phyloP scores from a whole-genome alignment of 352 stramenopile genomes.

The Pythium brassicae region DNA sequence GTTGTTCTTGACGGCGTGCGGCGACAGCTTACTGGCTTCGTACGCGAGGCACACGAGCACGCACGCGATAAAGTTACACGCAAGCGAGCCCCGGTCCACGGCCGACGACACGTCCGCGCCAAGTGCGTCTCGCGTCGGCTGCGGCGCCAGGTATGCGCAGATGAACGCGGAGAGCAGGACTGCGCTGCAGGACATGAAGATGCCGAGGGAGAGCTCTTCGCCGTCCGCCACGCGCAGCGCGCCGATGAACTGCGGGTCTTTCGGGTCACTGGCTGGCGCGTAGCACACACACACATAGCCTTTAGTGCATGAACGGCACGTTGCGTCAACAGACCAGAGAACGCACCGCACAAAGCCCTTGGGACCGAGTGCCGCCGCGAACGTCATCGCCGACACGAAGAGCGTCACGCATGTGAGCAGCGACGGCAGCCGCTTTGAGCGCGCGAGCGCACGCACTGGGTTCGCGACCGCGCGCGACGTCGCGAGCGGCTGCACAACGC shows the following conservation, averaged over 20 bases:
- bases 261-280: slow-evolving; percentile 45
- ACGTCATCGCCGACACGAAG: slow-evolving; percentile 36
- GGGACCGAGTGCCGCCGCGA: slow-evolving; percentile 42
- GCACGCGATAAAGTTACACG: slow-evolving; percentile 51
- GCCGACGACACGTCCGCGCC: slow-evolving; percentile 5
- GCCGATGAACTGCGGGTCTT: slow-evolving; percentile 74
- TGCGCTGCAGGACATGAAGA: slow-evolving; percentile 69
- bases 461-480: slow-evolving; percentile 12
- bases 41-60: slow-evolving; percentile 48
- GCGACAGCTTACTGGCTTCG: slow-evolving; percentile 39
- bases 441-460: slow-evolving; percentile 9
- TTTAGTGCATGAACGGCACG: neutral
- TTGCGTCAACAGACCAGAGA: neutral
- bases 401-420: slow-evolving; percentile 21
- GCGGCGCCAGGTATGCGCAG: slow-evolving; percentile 17
- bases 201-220: slow-evolving; percentile 64
- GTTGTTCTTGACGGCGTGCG: slow-evolving; percentile 38
- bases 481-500: slow-evolving; percentile 16
- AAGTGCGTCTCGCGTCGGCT: slow-evolving; percentile 1
- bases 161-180: slow-evolving; percentile 53
- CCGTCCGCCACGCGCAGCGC: slow-evolving; percentile 50
- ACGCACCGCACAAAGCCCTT: slow-evolving; percentile 61
- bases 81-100: slow-evolving; percentile 56
- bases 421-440: slow-evolving; percentile 24
- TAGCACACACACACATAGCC: neutral